Conservation (phyloP, 768 basidiomycete species). For the Cystoderma amianthinum region DNA sequence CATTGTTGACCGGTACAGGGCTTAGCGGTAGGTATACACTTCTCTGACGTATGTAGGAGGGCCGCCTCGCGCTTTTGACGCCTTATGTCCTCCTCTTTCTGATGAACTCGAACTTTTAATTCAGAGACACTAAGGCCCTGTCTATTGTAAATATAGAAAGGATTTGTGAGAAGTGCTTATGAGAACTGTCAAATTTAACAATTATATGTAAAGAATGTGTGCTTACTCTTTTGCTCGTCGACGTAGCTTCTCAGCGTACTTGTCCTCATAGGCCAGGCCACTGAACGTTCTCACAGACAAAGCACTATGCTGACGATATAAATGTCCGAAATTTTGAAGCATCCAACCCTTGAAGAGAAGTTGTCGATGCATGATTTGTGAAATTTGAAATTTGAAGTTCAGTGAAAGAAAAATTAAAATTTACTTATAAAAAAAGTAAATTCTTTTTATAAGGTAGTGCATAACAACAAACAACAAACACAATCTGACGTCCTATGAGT, state of each 20-base stretch:
- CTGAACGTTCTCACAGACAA: background rate
- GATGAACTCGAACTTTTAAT: slow-evolving; percentile 15
- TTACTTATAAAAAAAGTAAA: no score
- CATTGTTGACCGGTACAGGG: slow-evolving; percentile 4
- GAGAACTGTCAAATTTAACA: slow-evolving; percentile 13
- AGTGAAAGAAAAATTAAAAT: no score
- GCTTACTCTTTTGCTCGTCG: slow-evolving; percentile 39
- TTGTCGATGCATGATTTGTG: no score
- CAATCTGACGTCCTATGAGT: no score
- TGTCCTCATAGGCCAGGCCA: slow-evolving; percentile 25
- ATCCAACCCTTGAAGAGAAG: no score
- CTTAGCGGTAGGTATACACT: slow-evolving; percentile 1
- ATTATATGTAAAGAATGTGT: slow-evolving; percentile 7
- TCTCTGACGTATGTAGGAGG: slow-evolving; percentile 2
- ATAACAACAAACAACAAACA: no score
- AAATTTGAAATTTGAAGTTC: no score
- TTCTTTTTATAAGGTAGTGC: no score
- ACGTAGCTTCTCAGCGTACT: slow-evolving; percentile 67
- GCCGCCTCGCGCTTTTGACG: slow-evolving; percentile 2
- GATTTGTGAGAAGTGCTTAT: slow-evolving; percentile 8
- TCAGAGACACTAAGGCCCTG: slow-evolving; percentile 29
- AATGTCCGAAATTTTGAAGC: no score
- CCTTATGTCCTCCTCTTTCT: slow-evolving; percentile 8
- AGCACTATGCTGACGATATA: no score
- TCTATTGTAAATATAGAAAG: slow-evolving; percentile 18